Conservation (phyloP, 1,284 basidiomycete genomes). For the Ceratobasidium theobromae region DNA sequence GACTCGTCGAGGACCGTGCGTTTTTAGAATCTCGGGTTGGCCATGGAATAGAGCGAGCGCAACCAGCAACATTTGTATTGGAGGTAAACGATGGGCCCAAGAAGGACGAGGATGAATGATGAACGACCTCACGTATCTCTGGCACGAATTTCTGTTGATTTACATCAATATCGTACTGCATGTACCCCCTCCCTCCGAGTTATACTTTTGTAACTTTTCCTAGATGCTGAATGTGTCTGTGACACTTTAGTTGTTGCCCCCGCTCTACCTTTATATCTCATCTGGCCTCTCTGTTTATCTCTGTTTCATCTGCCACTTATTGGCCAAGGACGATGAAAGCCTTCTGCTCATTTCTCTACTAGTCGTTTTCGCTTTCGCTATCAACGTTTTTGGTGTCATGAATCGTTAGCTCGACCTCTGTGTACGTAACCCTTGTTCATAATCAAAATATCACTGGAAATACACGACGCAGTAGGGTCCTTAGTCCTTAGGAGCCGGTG, state of each 20-base stretch:
- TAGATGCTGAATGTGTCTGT: constrained; percentile 28
- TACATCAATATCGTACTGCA: not conserved
- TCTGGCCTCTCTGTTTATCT: not conserved
- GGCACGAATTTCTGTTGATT: not conserved
- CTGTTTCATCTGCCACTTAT: constrained; percentile 29
- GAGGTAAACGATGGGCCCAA: constrained; percentile 26
- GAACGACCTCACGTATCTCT: not conserved
- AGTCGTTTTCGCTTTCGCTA: not conserved
- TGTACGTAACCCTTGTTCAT: too few species aligned
- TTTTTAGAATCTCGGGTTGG: constrained; percentile 8
- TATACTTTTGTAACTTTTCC: not conserved
- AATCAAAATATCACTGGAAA: not conserved
- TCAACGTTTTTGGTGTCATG: not conserved
- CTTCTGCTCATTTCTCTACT: not conserved
- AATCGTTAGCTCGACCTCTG: too few species aligned
- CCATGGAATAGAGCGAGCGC: constrained; percentile 11
- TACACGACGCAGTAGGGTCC: not conserved
- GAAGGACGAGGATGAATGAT: constrained; percentile 15
- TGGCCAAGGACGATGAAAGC: constrained; percentile 22
- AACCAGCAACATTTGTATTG: constrained; percentile 23
- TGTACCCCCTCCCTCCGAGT: not conserved
- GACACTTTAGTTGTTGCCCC: not conserved
- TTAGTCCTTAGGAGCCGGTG: constrained; percentile 47
- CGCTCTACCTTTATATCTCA: not conserved
- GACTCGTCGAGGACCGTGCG: constrained; percentile 26